Evolutionary conservation across 257 asterid species (phyloP), one percentile per base, ranked within the genome.

Genomic region (Nicotiana undulata): DNA sequence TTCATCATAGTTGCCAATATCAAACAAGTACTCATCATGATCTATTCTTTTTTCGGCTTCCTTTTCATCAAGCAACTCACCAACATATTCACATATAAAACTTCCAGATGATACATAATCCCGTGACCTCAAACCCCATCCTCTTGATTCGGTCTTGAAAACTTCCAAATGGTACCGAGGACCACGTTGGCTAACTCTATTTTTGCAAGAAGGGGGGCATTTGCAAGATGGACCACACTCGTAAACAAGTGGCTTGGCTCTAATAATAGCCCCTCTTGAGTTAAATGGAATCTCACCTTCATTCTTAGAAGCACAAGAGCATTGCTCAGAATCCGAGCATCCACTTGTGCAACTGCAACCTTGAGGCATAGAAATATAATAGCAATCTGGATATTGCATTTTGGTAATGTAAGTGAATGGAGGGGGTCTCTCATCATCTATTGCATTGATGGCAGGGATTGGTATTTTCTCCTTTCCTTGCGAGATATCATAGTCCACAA

Each of bases 191-290:
- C 88, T 77, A 52, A 85, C 86, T 83, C 91, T 83, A 52, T 87
- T 91, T 52, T 28, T 72, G 81, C 95, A 91, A 52, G 91, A 86
- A 63, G 82, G 84, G 0, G 91, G 89, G 78, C 95, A 89, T 53
- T 85, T 85, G 83, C 95, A 91, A 56, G 63, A 77, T 1, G 90
- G 86, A 1, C 93, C 91, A 51, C 95, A 89, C 82, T 88, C 92
- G 0, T 81, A 82, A 22, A 91, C 82, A 56, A 87, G 15, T 6
- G 79, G 55, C 60, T 60, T 86, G 32, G 78, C 64, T 51, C 37
- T 6, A 12, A 83, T 5, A 18, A 86, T 81, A 1, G 63, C 53
- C 0, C 91, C 84, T 13, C 56, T 82, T 13, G 64, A 82, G 37
- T 83, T 92, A 84, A 76, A 93, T 1, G 96, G 95, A 63, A 90